A percentile compares a stretch with the other conserved stretches of the same genome.
Conservation (phyloP, 164 flowering plant species). For the Dillenia suffruticosa region DNA sequence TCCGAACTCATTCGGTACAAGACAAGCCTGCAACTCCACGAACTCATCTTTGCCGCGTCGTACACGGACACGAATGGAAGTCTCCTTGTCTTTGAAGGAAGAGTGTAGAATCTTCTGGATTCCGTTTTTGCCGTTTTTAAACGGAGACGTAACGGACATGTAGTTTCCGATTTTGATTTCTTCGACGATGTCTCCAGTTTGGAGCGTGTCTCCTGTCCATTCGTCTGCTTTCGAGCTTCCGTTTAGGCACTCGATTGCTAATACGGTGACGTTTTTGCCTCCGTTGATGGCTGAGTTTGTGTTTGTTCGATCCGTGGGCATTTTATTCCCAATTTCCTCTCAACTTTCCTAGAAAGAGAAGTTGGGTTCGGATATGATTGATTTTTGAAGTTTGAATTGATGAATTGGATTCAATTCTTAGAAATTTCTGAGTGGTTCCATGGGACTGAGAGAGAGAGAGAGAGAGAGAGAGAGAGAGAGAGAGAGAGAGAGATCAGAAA, state of each 20-base stretch:
- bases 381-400: too few relatives aligned
- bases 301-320: constrained; percentile 40
- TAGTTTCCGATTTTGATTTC: constrained; percentile 57
- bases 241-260: constrained; percentile 80
- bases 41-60: constrained; percentile 68
- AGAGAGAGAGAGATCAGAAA: too few relatives aligned
- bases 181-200: constrained; percentile 91
- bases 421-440: too few relatives aligned
- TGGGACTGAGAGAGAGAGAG: too few relatives aligned
- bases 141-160: constrained; percentile 37
- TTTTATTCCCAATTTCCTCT: constrained; percentile 1
- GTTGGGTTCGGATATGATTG: too few relatives aligned
- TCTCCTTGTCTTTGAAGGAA: constrained; percentile 60
- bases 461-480: too few relatives aligned
- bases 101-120: constrained; percentile 71
- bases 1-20: constrained; percentile 66
- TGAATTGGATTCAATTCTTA: too few relatives aligned
- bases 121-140: constrained; percentile 66
- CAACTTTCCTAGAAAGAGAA: too few relatives aligned
- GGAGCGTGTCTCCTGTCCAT: constrained; percentile 84
- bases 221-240: constrained; percentile 88
- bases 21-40: constrained; percentile 76
- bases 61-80: constrained; percentile 67
- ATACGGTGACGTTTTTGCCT: constrained; percentile 21
- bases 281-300: background rate